Evolutionary conservation across 202 grass and related monocot genomes (phyloP).

Genomic region (Elaeis oleifera): DNA sequence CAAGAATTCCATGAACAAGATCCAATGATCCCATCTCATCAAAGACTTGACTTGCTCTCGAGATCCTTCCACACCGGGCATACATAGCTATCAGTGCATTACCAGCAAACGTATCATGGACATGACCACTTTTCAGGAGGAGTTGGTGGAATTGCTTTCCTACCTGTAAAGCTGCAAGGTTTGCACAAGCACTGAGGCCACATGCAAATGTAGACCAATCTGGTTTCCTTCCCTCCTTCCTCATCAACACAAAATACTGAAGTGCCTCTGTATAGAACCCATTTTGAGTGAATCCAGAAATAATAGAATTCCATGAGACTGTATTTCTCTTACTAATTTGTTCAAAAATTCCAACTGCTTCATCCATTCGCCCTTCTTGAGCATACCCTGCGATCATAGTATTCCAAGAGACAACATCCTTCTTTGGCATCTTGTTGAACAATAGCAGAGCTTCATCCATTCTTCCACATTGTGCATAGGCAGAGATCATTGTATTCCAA

Average conservation of each 20-base stretch:
- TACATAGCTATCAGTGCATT: slow-evolving; percentile 66
- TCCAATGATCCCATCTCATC: slow-evolving; percentile 50
- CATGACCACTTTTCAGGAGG: slow-evolving; percentile 39
- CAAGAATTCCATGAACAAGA: slow-evolving; percentile 70
- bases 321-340: slow-evolving; percentile 34
- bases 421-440: slow-evolving; percentile 53
- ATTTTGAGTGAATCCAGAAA: slow-evolving; percentile 65
- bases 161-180: slow-evolving; percentile 35
- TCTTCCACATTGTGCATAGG: slow-evolving; percentile 36
- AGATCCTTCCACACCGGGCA: slow-evolving; percentile 62
- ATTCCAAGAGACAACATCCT: slow-evolving; percentile 55
- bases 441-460: slow-evolving; percentile 19
- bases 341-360: slow-evolving; percentile 43
- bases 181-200: slow-evolving; percentile 46
- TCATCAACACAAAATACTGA: slow-evolving; percentile 45
- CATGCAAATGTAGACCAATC: slow-evolving; percentile 62
- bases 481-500: slow-evolving; percentile 79
- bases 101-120: slow-evolving; percentile 28
- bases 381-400: slow-evolving; percentile 57
- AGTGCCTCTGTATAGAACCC: slow-evolving; percentile 39
- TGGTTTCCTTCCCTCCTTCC: slow-evolving; percentile 27
- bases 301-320: slow-evolving; percentile 72
- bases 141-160: slow-evolving; percentile 51
- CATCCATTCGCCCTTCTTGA: slow-evolving; percentile 32
- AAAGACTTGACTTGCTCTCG: slow-evolving; percentile 45